Conservation (phyloP, 441 rosid genomes). For the Bocquillonia castaneifolia region DNA sequence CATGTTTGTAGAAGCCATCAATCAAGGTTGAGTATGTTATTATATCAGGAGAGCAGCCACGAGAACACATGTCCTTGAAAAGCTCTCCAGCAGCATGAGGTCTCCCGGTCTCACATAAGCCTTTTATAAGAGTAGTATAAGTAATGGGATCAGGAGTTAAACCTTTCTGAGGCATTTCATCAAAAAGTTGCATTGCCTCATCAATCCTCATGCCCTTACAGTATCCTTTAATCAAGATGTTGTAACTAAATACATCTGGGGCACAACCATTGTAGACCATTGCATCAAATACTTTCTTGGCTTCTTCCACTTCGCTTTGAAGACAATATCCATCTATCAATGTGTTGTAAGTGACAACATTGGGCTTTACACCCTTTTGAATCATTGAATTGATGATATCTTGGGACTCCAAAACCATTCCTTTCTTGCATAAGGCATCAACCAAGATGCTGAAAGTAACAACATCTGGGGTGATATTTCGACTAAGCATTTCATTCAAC, state of each 20-base stretch:
- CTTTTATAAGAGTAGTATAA: slow-evolving; percentile 8
- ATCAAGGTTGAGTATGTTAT: slow-evolving; percentile 18
- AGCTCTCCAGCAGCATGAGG: slow-evolving; percentile 1
- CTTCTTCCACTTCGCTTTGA: slow-evolving; percentile 7
- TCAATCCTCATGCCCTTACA: neutral
- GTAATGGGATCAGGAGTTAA: slow-evolving; percentile 11
- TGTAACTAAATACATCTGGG: slow-evolving; percentile 15
- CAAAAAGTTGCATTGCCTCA: slow-evolving; percentile 17
- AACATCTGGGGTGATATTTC: slow-evolving; percentile 1
- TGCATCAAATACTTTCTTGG: slow-evolving; percentile 5
- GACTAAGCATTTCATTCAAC: neutral
- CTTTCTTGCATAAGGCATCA: slow-evolving; percentile 15
- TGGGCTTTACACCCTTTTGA: neutral
- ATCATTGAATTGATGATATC: neutral
- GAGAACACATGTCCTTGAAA: slow-evolving; percentile 11
- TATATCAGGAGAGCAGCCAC: slow-evolving; percentile 8
- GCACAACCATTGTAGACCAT: neutral
- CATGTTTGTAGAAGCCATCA: slow-evolving; percentile 16
- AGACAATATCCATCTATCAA: slow-evolving; percentile 22
- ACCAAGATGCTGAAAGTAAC: slow-evolving; percentile 5
- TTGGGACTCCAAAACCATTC: slow-evolving; percentile 6
- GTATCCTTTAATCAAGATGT: slow-evolving; percentile 19
- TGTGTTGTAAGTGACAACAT: slow-evolving; percentile 12
- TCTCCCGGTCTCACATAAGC: slow-evolving; percentile 9
- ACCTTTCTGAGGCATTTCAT: slow-evolving; percentile 12